These are phyloP conservation scores for Phyllosticta paracitricarpa DNA, from an alignment of 2,329 filamentous ascomycete species.

Conservation along the genomic window DNA sequence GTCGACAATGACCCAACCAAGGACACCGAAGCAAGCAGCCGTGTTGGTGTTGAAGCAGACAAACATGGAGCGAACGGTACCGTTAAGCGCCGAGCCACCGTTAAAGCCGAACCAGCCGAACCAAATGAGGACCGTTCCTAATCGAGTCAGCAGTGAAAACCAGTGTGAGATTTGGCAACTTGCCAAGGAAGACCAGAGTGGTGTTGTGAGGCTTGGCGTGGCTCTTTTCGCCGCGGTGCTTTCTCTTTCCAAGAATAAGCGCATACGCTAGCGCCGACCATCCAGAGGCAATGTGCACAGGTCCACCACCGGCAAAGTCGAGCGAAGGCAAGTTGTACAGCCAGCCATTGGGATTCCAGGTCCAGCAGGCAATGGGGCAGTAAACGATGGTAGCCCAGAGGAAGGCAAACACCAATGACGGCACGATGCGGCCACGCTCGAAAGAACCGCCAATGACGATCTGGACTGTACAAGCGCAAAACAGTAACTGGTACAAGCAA, in stretches of 20 bases:
- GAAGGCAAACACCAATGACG: slow-evolving; percentile 54
- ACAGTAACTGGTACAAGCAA: slow-evolving; percentile 55
- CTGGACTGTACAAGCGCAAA: slow-evolving; percentile 52
- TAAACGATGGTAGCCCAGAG: slow-evolving; percentile 57
- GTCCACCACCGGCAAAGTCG: slow-evolving; percentile 53
- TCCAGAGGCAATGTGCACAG: slow-evolving; percentile 54
- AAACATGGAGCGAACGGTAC: slow-evolving; percentile 43
- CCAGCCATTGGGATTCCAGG: slow-evolving; percentile 59
- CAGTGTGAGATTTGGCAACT: background rate
- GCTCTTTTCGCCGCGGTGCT: slow-evolving; percentile 37
- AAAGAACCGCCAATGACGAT: slow-evolving; percentile 57
- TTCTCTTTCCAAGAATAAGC: slow-evolving; percentile 51
- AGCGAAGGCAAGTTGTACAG: slow-evolving; percentile 49
- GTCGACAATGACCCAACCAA: slow-evolving; percentile 46
- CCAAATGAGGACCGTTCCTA: slow-evolving; percentile 55
- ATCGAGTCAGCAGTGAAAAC: background rate
- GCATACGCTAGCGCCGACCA: slow-evolving; percentile 56
- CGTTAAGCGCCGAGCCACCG: slow-evolving; percentile 45
- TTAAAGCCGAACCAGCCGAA: slow-evolving; percentile 54
- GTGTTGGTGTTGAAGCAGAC: slow-evolving; percentile 50
- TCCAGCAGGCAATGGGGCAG: slow-evolving; percentile 55
- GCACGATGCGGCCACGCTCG: slow-evolving; percentile 53
- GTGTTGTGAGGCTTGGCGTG: slow-evolving; percentile 53
- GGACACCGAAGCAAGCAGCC: slow-evolving; percentile 43
- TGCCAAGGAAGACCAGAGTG: slow-evolving; percentile 47